phyloP scores from a whole-genome alignment of 1,139 yeast species.

The Scheffersomyces titani region DNA sequence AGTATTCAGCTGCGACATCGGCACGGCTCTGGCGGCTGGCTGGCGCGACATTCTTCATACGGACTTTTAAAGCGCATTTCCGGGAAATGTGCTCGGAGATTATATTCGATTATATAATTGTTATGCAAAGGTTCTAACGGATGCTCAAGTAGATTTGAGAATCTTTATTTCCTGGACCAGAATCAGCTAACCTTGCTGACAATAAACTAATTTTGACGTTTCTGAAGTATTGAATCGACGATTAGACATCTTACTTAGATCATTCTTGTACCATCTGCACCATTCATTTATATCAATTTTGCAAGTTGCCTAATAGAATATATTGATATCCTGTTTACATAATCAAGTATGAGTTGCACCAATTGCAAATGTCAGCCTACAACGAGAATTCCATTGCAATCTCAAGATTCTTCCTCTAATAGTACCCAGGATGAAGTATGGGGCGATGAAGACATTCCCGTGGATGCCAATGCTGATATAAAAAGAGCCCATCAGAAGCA shows the following conservation, averaged over 20 bases:
- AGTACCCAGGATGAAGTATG: constrained; percentile 37
- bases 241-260: too few species aligned
- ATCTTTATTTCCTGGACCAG: background rate
- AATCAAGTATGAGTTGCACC: background rate
- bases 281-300: too few species aligned
- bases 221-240: too few species aligned
- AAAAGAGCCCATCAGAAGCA: constrained; percentile 72
- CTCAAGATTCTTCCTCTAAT: background rate
- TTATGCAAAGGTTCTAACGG: background rate
- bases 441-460: constrained; percentile 40
- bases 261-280: too few species aligned
- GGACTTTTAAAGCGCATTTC: background rate
- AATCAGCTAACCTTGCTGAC: background rate
- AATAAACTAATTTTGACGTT: too few species aligned
- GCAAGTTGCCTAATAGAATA: too few species aligned
- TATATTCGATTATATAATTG: background rate
- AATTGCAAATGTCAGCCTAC: background rate
- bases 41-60: background rate
- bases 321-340: background rate
- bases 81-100: background rate
- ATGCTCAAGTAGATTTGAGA: too few species aligned
- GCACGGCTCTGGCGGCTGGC: background rate
- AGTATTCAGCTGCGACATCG: background rate
- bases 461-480: constrained; percentile 35
- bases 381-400: background rate